These are phyloP conservation scores for Gossypium ekmanianum DNA, from an alignment of 345 rosid genomes.

Conservation along the genomic window DNA sequence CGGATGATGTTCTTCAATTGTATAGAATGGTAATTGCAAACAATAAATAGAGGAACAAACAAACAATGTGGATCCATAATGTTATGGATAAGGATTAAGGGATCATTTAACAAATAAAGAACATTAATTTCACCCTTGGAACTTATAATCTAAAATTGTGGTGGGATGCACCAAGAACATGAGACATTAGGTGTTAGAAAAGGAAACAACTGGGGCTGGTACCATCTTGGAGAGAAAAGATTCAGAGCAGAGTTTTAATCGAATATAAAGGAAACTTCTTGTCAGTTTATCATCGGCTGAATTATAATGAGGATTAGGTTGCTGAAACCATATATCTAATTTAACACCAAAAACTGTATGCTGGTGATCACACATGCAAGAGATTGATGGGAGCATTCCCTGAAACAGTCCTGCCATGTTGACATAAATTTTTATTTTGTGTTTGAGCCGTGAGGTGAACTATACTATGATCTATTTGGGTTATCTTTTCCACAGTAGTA, in stretches of 20 bases:
- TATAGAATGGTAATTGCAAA: not conserved
- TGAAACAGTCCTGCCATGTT: not conserved
- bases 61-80: too few relatives aligned
- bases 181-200: slow-evolving; percentile 14
- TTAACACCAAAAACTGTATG: not conserved
- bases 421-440: too few relatives aligned
- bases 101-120: not conserved
- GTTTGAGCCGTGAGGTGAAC: not conserved
- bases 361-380: not conserved
- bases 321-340: slow-evolving; percentile 1
- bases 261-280: not conserved
- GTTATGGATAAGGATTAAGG: not conserved
- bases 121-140: not conserved
- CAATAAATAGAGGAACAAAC: too few relatives aligned
- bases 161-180: slow-evolving; percentile 16
- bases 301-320: not conserved
- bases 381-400: not conserved
- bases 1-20: not conserved
- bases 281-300: not conserved
- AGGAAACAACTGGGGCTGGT: not conserved
- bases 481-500: not conserved
- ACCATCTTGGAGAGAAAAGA: not conserved
- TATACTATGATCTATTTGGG: not conserved
- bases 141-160: slow-evolving; percentile 14
- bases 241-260: not conserved